These are phyloP conservation scores for Xanthoceras sorbifolium DNA, from an alignment of 345 rosid species.

Conservation along the genomic window DNA sequence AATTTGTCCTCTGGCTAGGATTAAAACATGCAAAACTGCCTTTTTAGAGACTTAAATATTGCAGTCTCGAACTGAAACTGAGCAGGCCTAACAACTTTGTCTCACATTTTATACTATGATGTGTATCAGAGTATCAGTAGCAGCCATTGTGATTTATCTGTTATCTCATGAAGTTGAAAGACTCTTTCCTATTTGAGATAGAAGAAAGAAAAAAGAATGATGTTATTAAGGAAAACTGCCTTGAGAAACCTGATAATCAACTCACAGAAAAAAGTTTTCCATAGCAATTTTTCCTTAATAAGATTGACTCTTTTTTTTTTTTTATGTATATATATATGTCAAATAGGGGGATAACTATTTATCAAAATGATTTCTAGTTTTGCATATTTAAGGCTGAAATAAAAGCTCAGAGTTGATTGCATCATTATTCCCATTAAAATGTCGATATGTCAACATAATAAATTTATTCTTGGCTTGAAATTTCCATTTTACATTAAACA, in stretches of 20 bases:
- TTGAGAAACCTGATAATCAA: not conserved
- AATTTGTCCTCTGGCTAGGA: not conserved
- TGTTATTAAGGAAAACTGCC: too few relatives aligned
- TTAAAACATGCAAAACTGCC: not conserved
- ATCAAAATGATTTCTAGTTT: not conserved
- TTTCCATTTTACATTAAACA: not conserved
- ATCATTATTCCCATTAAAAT: not conserved
- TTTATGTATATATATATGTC: too few relatives aligned
- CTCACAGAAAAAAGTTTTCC: not conserved
- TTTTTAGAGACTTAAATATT: not conserved
- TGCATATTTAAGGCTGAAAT: not conserved
- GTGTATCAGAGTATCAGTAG: not conserved
- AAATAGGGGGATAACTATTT: not conserved
- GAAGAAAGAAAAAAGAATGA: too few relatives aligned
- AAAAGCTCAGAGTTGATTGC: not conserved
- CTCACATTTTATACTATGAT: not conserved
- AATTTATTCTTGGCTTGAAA: not conserved
- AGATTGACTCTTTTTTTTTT: too few relatives aligned
- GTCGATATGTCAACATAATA: not conserved
- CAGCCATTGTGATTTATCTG: not conserved
- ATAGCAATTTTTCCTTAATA: too few relatives aligned
- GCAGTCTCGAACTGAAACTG: not conserved
- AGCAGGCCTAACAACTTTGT: not conserved
- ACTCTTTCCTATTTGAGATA: too few relatives aligned
- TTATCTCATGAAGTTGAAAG: constrained; percentile 1